Base-by-base conservation (phyloP, 257 asterid genomes). In the Penstemon newberryi region DNA sequence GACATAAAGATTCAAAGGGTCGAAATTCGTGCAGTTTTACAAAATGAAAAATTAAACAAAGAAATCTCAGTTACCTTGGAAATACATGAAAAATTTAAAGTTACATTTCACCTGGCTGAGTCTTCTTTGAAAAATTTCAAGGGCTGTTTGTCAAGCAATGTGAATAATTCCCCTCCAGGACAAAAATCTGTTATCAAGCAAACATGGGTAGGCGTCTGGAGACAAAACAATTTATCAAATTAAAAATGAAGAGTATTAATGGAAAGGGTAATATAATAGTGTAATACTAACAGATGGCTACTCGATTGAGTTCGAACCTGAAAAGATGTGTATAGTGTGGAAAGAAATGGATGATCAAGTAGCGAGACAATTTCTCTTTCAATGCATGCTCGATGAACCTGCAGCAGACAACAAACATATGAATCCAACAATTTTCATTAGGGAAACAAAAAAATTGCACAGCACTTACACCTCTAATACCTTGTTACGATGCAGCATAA, bases 291-390 rank as follows among this genome's bases (percentile, higher is more conserved):
- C 33, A 25, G 33, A 25, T 25, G 13, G 73, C 36, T 43, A 50
- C 60, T 37, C 15, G 49, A 60, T 42, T 54, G 72, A 70, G 72
- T 47, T 54, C 67, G 37, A 83, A 90, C 99, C 99, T 94, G 93
- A 80, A 91, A 94, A 49, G 99, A 94, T 72, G 91, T 66, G 75
- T 94, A 94, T 13, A 94, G 77, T 8, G 99, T 73, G 60, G 96
- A 98, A 79, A 94, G 98, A 86, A 94, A 89, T 65, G 99, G 99
- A 85, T 94, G 99, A 77, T 94, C 99, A 47, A 94, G 85, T 70
- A 82, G 82, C 25, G 98, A 84, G 69, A 94, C 89, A 67, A 94
- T 84, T 79, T 94, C 99, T 74, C 96, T 87, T 78, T 94, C 99
- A 62, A 87, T 68, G 78, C 98, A 91, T 70, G 98, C 96, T 70